These are phyloP conservation scores for Grammothele lineata DNA, from an alignment of 768 basidiomycete genomes.

Conservation along the genomic window DNA sequence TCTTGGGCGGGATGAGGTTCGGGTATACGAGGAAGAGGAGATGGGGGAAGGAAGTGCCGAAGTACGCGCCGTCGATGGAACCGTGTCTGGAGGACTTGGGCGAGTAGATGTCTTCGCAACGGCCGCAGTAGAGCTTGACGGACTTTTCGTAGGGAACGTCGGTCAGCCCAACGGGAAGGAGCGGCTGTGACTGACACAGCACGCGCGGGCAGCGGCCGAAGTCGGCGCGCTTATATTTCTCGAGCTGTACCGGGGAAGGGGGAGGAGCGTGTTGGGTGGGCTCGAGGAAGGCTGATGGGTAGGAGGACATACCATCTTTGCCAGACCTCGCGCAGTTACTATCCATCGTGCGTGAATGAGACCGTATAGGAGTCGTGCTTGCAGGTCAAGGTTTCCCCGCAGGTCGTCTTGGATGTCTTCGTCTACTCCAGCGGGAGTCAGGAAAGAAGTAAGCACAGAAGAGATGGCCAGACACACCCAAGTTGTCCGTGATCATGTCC, in stretches of 20 bases:
- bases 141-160: conserved; percentile 99
- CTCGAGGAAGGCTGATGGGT: neutral
- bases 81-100: conserved; percentile 97
- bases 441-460: neutral
- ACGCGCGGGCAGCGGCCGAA: conserved; percentile 99
- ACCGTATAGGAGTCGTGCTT: conserved; percentile 91
- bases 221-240: conserved; percentile 97
- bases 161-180: conserved; percentile 94
- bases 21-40: conserved; percentile 97
- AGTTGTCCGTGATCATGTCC: conserved; percentile 92
- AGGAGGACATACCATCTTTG: conserved; percentile 76
- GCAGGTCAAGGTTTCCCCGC: conserved; percentile 86
- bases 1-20: conserved; percentile 83
- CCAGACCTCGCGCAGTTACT: conserved; percentile 86
- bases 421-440: conserved; percentile 40
- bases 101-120: conserved; percentile 97
- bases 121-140: conserved; percentile 97
- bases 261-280: neutral
- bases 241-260: conserved; percentile 54
- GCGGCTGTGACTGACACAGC: conserved; percentile 88
- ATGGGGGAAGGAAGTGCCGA: conserved; percentile 97
- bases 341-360: conserved; percentile 98
- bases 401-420: conserved; percentile 94
- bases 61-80: conserved; percentile 97
- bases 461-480: conserved; percentile 52